Evolutionary conservation across 345 rosid genomes (phyloP).

Genomic region (Barbarea vulgaris): DNA sequence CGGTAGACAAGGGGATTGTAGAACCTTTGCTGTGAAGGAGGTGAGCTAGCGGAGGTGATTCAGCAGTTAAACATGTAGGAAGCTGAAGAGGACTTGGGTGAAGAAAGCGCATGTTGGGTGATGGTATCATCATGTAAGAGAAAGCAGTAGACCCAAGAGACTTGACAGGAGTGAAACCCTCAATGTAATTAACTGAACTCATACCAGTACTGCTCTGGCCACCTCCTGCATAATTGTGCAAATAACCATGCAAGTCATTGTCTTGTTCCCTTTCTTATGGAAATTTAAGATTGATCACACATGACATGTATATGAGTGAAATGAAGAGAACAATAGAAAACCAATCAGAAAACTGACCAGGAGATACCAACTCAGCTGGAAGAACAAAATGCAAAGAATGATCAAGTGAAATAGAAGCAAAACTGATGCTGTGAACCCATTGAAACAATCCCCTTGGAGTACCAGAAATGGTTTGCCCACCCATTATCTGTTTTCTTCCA

Average conservation of each 20-base stretch:
- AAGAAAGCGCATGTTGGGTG: slow-evolving; percentile 95
- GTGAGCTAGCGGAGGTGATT: slow-evolving; percentile 98
- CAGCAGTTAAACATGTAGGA: slow-evolving; percentile 93
- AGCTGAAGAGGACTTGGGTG: slow-evolving; percentile 90
- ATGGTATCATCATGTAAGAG: slow-evolving; percentile 87
- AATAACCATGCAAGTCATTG: slow-evolving; percentile 15
- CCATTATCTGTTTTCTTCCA: slow-evolving; percentile 77
- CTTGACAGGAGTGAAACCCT: slow-evolving; percentile 93
- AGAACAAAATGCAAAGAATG: slow-evolving; percentile 76
- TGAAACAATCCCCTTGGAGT: slow-evolving; percentile 86
- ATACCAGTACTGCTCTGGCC: slow-evolving; percentile 54
- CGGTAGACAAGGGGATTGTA: slow-evolving; percentile 85
- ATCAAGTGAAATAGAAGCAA: slow-evolving; percentile 78
- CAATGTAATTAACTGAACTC: slow-evolving; percentile 62
- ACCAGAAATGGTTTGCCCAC: slow-evolving; percentile 70
- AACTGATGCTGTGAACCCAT: slow-evolving; percentile 97
- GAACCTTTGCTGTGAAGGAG: slow-evolving; percentile 97
- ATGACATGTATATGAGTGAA: not conserved
- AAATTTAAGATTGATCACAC: not conserved
- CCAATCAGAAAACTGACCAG: slow-evolving; percentile 56
- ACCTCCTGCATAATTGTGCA: slow-evolving; percentile 54
- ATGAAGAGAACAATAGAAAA: slow-evolving; percentile 1
- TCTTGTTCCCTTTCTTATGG: slow-evolving; percentile 2
- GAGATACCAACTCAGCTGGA: slow-evolving; percentile 75
- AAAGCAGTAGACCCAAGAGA: slow-evolving; percentile 84